Evolutionary conservation across 768 basidiomycete genomes (phyloP), one percentile per base, ranked within the genome.

Genomic region (Boletus fagicola): DNA sequence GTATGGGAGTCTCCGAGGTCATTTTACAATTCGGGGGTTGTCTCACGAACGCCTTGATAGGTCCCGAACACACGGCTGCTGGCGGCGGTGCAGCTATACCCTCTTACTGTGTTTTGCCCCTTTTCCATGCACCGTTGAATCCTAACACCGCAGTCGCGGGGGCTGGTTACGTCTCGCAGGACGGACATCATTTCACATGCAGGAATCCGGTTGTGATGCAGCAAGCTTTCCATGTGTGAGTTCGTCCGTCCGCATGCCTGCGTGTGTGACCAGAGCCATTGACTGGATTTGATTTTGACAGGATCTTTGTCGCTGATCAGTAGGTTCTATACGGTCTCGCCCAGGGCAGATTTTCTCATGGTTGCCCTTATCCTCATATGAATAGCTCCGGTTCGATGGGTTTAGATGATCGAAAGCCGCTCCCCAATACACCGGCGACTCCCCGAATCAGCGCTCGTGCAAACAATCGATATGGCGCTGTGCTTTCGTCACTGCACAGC

Each of bases 221-320:
- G 20, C 83, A 80, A 60, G 75, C 84, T 0, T 85, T 79, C 70
- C 84, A 86, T 65, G 82, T 86, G 82, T 85, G 65, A 57, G 83
- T 75, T 3, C 5, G 15, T 33, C 18, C 11, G 18, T 42, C n/a
- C 0, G 1, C 2, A 9, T 55, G 12, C 0, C 2, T 12, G 16
- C 8, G 11, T 40, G 1, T 44, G 1, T 2, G 3, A 0, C 2
- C 2, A 6, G 11, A 28, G n/a, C 20, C 20, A 28, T 31, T 54
- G 35, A 68, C 18, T 35, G 9, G 4, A 44, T 40, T 11, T 15
- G 13, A 15, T 42, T 8, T 44, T 33, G 58, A 48, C 13, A 82
- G 81, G 9, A 79, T 83, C n/a, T 84, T 84, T 49, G 80, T 83
- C 20, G 78, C 80, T 57, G 83, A 83, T 54, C 75, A 70, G 80